These are phyloP conservation scores for Graphiopsis chlorocephala DNA, from an alignment of 2,329 filamentous ascomycete species.

Conservation along the genomic window DNA sequence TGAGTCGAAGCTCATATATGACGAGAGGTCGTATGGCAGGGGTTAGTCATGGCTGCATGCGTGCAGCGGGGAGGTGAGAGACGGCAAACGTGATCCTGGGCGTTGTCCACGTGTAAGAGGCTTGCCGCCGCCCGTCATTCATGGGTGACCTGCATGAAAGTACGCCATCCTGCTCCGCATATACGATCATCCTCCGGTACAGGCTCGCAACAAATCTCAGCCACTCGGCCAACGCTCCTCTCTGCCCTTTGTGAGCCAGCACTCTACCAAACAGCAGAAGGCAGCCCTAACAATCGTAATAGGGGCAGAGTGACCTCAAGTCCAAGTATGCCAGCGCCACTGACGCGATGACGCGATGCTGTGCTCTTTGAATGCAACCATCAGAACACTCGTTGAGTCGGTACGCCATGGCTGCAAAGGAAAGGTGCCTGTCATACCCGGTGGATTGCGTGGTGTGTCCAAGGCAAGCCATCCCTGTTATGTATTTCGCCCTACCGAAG, in stretches of 20 bases:
- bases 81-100: constrained; percentile 4
- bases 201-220: not conserved
- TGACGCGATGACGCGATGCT: constrained; percentile 1
- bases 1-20: not conserved
- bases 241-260: not conserved
- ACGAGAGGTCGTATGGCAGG: not conserved
- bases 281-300: not conserved
- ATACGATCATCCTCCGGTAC: not conserved
- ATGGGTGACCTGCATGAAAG: constrained; percentile 5
- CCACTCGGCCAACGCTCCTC: not conserved
- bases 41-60: constrained; percentile 6
- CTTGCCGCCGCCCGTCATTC: constrained; percentile 7
- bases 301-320: not conserved
- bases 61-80: constrained; percentile 1
- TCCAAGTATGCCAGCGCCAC: not conserved
- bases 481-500: not conserved
- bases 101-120: constrained; percentile 7
- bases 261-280: not conserved
- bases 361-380: not conserved
- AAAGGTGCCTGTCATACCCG: not conserved
- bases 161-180: constrained; percentile 5
- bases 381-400: not conserved
- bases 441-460: not conserved
- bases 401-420: not conserved
- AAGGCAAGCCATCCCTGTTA: not conserved